phyloP scores from a whole-genome alignment of 1,284 basidiomycete genomes.

The Abortiporus biennis region DNA sequence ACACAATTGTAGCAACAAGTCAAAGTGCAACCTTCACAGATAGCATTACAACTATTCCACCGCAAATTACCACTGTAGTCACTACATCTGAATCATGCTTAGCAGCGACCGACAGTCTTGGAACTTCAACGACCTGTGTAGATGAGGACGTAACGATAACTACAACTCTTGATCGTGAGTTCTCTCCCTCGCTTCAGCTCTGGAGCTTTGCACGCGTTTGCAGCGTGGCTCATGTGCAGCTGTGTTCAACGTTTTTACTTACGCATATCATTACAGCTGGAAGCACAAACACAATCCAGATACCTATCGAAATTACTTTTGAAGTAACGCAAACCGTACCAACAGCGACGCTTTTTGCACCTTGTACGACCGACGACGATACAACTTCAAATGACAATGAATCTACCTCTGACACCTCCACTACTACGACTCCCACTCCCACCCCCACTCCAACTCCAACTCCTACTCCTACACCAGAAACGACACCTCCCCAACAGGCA shows the following conservation, averaged over 20 bases:
- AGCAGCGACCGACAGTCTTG: conserved; percentile 1
- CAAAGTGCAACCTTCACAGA: conserved; percentile 14
- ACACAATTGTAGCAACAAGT: conserved; percentile 15
- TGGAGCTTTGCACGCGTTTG: no score
- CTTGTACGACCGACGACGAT: conserved; percentile 13
- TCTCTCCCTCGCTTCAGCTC: background rate
- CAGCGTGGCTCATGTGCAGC: no score
- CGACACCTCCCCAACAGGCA: conserved; percentile 7
- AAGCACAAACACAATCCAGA: conserved; percentile 14
- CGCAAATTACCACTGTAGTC: conserved; percentile 15
- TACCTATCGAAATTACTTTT: conserved; percentile 14
- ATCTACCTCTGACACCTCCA: conserved; percentile 3
- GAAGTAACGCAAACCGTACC: conserved; percentile 13
- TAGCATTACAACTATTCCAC: conserved; percentile 15
- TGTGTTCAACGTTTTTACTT: no score
- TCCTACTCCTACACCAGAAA: no score
- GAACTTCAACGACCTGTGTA: no score
- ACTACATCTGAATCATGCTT: conserved; percentile 12
- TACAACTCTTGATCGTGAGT: conserved; percentile 16
- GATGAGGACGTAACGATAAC: conserved; percentile 6
- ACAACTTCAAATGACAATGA: no score
- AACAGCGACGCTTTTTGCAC: conserved; percentile 19
- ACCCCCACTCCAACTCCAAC: conserved; percentile 4
- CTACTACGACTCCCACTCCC: conserved; percentile 3
- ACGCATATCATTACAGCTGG: conserved; percentile 12